These are phyloP conservation scores for Pseudoneurospora amorphoporcata DNA, from an alignment of 495 filamentous ascomycete species.

Conservation along the genomic window DNA sequence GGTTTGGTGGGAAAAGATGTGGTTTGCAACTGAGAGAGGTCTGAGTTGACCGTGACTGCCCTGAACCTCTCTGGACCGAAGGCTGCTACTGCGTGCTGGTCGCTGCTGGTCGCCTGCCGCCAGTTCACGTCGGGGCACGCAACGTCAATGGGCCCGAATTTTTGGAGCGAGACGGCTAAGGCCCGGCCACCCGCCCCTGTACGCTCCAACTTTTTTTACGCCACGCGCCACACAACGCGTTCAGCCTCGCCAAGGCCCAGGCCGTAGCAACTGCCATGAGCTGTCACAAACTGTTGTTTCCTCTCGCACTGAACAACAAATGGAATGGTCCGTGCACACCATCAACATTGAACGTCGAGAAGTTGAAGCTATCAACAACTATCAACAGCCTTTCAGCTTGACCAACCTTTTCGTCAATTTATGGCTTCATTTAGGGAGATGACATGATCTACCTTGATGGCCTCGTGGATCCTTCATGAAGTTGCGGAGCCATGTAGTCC, in stretches of 20 bases:
- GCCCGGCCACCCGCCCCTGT: neutral
- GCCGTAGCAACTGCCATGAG: neutral
- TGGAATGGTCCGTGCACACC: neutral
- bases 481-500: neutral
- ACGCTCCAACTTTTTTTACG: neutral
- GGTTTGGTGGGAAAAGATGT: neutral
- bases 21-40: neutral
- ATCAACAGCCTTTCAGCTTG: neutral
- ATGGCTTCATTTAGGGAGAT: neutral
- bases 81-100: neutral
- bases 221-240: slow-evolving; percentile 8
- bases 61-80: neutral
- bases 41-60: neutral
- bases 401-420: neutral
- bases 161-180: slow-evolving; percentile 5
- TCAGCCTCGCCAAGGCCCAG: slow-evolving; percentile 7
- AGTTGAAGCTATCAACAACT: neutral
- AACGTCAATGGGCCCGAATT: slow-evolving; percentile 8
- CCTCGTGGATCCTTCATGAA: neutral
- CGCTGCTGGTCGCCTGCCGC: neutral
- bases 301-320: neutral
- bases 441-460: neutral
- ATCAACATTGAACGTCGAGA: neutral
- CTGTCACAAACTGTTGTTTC: neutral
- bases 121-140: neutral